A percentile compares a stretch with the other conserved stretches of the same genome.
phyloP scores from a whole-genome alignment of 257 asterid species.

The Solanum pennellii region DNA sequence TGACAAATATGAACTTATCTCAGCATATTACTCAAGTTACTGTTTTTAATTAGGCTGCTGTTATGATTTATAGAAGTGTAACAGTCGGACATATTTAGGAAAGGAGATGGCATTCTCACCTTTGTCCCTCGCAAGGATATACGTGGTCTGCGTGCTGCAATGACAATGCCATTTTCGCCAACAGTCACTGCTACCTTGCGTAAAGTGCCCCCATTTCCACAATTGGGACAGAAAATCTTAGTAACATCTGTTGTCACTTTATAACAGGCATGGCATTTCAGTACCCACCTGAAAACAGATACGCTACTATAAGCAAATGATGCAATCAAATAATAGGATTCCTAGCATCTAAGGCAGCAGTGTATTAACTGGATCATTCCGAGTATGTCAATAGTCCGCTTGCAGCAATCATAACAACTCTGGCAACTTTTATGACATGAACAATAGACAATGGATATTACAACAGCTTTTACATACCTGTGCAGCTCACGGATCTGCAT shows the following conservation, averaged over 20 bases:
- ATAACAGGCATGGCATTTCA: slow-evolving; percentile 93
- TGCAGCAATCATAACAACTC: not conserved
- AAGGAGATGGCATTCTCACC: slow-evolving; percentile 24
- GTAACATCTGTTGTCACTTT: slow-evolving; percentile 93
- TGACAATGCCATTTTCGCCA: slow-evolving; percentile 67
- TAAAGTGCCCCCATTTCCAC: slow-evolving; percentile 98
- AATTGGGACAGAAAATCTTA: slow-evolving; percentile 79
- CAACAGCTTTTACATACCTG: slow-evolving; percentile 25
- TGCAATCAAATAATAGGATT: not conserved
- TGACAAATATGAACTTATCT: not conserved
- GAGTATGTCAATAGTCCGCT: not conserved
- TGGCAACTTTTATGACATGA: not conserved
- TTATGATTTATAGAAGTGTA: not conserved
- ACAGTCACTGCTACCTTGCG: slow-evolving; percentile 91
- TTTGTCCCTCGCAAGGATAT: slow-evolving; percentile 88
- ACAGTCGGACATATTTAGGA: not conserved
- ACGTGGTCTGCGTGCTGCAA: slow-evolving; percentile 79
- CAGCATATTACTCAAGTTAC: not conserved
- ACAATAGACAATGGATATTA: not conserved
- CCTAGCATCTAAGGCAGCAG: not conserved
- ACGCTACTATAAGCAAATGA: not conserved
- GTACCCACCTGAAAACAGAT: slow-evolving; percentile 68
- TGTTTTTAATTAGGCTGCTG: not conserved
- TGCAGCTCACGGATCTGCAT: slow-evolving; percentile 97
- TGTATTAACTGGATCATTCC: not conserved